Evolutionary conservation across 2,329 filamentous ascomycete genomes (phyloP), one percentile per base, ranked within the genome.

Genomic region (Trichoderma oligosporum): DNA sequence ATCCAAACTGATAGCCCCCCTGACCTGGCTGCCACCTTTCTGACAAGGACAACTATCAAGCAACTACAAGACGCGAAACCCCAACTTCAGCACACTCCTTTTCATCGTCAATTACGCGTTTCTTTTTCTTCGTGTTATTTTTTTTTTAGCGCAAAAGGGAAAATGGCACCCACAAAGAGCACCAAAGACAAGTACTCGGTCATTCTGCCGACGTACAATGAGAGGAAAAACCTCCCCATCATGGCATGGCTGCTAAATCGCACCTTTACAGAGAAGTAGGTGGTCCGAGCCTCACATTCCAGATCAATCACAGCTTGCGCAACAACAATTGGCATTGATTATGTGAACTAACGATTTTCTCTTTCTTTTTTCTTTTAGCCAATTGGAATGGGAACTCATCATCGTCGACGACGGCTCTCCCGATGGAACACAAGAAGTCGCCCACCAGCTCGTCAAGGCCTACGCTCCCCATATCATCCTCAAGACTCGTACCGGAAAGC

Each of bases 381-480:
- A 94, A 49, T 83, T 99, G 68, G 87, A 97, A 74, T 99, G 91
- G 90, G 92, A 99, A 78, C 82, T 99, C 72, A 88, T 99, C 72
- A 94, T 99, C 73, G 89, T 99, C 73, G 94, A 99, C 82, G 95
- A 99, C 75, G 94, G 89, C 76, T 96, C 91, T 57, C 94, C 94
- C 64, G 94, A 99, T 75, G 91, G 92, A 70, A 99, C 94, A 53
- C 89, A 96, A 74, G 85, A 89, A 61, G 83, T 99, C 66, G 94
- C 93, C 61, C 81, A 88, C 70, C 92, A 99, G 74, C 89, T 99
- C 63, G 87, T 93, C 71, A 87, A 88, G 71, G 87, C 86, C 68
- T 99, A 95, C 82, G 71, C 84, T 27, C 80, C 86, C 44, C 89
- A 87, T 74, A 86, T 99, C 70, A 70, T 89, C 65, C 87, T 99